Conservation (phyloP, 23 red algal genomes). For the Agarophyton chilense region DNA sequence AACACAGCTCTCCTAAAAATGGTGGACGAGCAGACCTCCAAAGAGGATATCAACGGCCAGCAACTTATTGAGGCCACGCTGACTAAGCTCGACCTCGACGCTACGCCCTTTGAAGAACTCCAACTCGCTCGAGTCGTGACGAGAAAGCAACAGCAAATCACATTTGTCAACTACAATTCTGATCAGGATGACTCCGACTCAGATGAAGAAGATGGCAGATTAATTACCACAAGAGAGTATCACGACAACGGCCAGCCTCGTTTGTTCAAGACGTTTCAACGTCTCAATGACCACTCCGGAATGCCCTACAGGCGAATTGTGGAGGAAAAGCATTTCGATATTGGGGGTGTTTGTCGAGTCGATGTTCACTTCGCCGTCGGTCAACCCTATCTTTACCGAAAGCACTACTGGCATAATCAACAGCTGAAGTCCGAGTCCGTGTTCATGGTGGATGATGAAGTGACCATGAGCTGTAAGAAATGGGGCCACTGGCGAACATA, state of each 20-base stretch:
- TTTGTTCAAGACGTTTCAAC: constrained; percentile 70
- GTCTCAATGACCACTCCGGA: constrained; percentile 24
- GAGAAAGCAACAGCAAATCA: constrained; percentile 58
- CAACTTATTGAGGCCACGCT: constrained; percentile 46
- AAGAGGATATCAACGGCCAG: not conserved
- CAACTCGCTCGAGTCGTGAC: constrained; percentile 88
- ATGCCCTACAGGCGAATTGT: constrained; percentile 73
- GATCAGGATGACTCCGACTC: constrained; percentile 89
- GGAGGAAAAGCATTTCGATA: constrained; percentile 98
- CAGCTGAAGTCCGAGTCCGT: constrained; percentile 89
- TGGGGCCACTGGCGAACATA: constrained; percentile 85
- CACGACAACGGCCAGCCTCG: constrained; percentile 84
- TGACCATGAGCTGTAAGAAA: constrained; percentile 80
- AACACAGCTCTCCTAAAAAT: not conserved
- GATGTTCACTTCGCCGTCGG: constrained; percentile 95
- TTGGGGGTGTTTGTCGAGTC: constrained; percentile 81
- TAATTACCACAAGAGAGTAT: constrained; percentile 70
- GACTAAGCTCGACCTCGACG: constrained; percentile 67
- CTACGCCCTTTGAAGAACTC: constrained; percentile 75
- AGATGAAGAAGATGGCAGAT: constrained; percentile 86
- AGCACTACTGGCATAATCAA: constrained; percentile 92
- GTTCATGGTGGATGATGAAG: constrained; percentile 95
- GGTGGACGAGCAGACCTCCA: constrained; percentile 9
- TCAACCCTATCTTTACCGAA: constrained; percentile 90
- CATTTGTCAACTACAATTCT: constrained; percentile 78